These are phyloP conservation scores for Aspergillus udagawae DNA, from an alignment of 2,329 filamentous ascomycete species.

Conservation along the genomic window DNA sequence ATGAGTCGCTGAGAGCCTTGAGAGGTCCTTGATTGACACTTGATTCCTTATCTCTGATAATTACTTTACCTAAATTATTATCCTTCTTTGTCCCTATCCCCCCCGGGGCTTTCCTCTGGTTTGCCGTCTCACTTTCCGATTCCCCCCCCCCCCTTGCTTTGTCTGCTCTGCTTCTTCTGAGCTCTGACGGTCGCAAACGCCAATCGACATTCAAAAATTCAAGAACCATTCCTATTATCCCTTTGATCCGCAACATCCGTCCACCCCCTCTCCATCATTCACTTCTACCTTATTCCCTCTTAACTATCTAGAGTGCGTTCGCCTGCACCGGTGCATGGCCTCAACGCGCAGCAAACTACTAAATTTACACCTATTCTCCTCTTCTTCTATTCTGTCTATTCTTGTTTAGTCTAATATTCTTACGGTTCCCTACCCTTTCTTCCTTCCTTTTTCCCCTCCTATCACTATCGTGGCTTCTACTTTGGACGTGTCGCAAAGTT, in stretches of 20 bases:
- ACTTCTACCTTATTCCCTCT: slow-evolving; percentile 7
- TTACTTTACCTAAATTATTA: not conserved
- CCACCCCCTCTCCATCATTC: slow-evolving; percentile 12
- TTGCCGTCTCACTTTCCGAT: slow-evolving; percentile 6
- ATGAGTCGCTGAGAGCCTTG: slow-evolving; percentile 7
- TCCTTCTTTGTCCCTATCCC: slow-evolving; percentile 3
- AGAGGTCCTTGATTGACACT: not conserved
- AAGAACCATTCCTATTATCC: not conserved
- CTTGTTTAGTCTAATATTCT: slow-evolving; percentile 1
- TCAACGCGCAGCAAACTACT: slow-evolving; percentile 5
- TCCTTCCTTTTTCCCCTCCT: not conserved
- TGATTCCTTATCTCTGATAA: not conserved
- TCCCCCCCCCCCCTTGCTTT: slow-evolving; percentile 17
- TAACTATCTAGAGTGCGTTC: slow-evolving; percentile 19
- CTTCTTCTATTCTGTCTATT: slow-evolving; percentile 1
- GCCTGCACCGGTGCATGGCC: slow-evolving; percentile 19
- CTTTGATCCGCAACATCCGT: slow-evolving; percentile 13
- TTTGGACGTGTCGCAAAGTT: slow-evolving; percentile 11
- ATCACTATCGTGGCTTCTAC: not conserved
- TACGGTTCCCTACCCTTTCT: not conserved
- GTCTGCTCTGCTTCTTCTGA: slow-evolving; percentile 11
- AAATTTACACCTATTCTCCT: not conserved
- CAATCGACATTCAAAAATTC: not conserved
- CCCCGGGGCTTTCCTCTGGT: slow-evolving; percentile 1
- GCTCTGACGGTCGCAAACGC: slow-evolving; percentile 17